These are phyloP conservation scores for Thraustochytrium sp. DNA, from an alignment of 352 stramenopile species.

Conservation along the genomic window DNA sequence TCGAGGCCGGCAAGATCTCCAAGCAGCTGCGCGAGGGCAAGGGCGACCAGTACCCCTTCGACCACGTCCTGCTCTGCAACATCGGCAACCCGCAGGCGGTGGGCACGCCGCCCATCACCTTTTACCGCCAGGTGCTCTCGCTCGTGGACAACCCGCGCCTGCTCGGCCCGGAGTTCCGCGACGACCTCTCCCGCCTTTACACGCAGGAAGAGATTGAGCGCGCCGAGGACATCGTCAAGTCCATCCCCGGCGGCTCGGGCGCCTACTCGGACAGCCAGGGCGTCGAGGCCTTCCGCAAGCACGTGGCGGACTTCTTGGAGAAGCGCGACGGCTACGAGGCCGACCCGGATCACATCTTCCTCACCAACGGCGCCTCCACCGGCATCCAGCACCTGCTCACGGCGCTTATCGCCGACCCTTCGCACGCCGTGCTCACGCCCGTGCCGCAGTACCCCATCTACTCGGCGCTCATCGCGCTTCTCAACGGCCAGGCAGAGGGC, in stretches of 20 bases:
- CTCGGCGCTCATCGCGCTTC: slow-evolving; percentile 88
- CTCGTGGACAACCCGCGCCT: slow-evolving; percentile 55
- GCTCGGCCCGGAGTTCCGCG: slow-evolving; percentile 38
- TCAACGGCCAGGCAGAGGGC: slow-evolving; percentile 84
- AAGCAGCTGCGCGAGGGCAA: slow-evolving; percentile 54
- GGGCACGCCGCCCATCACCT: slow-evolving; percentile 80
- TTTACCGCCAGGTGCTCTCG: slow-evolving; percentile 81
- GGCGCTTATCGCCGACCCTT: slow-evolving; percentile 92
- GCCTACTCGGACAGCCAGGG: slow-evolving; percentile 87
- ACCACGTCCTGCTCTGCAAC: slow-evolving; percentile 82
- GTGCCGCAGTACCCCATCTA: slow-evolving; percentile 99
- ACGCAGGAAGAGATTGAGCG: slow-evolving; percentile 40
- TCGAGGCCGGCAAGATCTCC: slow-evolving; percentile 58
- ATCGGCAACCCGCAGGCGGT: slow-evolving; percentile 87
- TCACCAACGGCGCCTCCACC: slow-evolving; percentile 93
- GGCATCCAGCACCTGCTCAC: slow-evolving; percentile 87
- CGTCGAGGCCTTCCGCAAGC: slow-evolving; percentile 68
- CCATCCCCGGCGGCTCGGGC: slow-evolving; percentile 73
- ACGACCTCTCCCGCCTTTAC: slow-evolving; percentile 24
- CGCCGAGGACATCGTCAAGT: slow-evolving; percentile 46
- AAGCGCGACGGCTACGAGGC: slow-evolving; percentile 75
- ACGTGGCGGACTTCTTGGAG: slow-evolving; percentile 79
- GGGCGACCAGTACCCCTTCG: slow-evolving; percentile 68
- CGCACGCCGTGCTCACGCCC: slow-evolving; percentile 95
- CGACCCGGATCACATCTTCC: slow-evolving; percentile 89